These are phyloP conservation scores for Crucibulum laeve DNA, from an alignment of 768 basidiomycete genomes.

Conservation along the genomic window DNA sequence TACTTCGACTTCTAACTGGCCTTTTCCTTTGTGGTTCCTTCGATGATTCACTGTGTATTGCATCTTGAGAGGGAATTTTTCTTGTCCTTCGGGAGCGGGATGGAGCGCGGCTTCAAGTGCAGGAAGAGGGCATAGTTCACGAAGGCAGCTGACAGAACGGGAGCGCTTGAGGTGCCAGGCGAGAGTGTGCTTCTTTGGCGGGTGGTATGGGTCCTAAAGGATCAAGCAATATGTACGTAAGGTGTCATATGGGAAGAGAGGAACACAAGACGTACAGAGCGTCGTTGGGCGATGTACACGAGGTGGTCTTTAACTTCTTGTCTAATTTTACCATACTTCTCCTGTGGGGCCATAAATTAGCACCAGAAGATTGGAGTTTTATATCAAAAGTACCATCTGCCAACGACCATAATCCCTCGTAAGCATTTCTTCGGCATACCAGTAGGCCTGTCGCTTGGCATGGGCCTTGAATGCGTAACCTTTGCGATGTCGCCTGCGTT, in stretches of 20 bases:
- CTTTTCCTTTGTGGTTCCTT: too few relatives aligned
- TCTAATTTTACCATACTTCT: constrained; percentile 24
- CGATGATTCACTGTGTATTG: too few relatives aligned
- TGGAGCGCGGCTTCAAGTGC: too few relatives aligned
- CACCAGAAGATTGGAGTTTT: not conserved
- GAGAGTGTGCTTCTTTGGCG: constrained; percentile 27
- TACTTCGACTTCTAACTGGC: too few relatives aligned
- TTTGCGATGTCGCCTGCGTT: constrained; percentile 22
- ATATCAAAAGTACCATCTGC: constrained; percentile 20
- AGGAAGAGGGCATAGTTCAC: constrained; percentile 30
- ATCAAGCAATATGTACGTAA: not conserved
- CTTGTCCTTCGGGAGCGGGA: too few relatives aligned
- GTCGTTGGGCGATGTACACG: constrained; percentile 15
- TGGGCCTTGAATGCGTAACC: constrained; percentile 26
- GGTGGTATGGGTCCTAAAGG: constrained; percentile 32
- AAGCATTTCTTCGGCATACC: constrained; percentile 30
- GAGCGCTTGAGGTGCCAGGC: constrained; percentile 38
- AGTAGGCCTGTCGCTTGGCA: constrained; percentile 26
- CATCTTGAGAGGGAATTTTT: too few relatives aligned
- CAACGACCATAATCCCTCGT: constrained; percentile 28
- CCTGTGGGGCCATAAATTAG: constrained; percentile 12
- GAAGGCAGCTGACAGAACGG: constrained; percentile 29
- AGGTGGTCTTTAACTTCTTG: constrained; percentile 25
- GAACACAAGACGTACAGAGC: constrained; percentile 20
- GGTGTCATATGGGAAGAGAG: not conserved